These are phyloP conservation scores for Diaporthe destruens DNA, from an alignment of 2,329 filamentous ascomycete genomes.

Conservation along the genomic window DNA sequence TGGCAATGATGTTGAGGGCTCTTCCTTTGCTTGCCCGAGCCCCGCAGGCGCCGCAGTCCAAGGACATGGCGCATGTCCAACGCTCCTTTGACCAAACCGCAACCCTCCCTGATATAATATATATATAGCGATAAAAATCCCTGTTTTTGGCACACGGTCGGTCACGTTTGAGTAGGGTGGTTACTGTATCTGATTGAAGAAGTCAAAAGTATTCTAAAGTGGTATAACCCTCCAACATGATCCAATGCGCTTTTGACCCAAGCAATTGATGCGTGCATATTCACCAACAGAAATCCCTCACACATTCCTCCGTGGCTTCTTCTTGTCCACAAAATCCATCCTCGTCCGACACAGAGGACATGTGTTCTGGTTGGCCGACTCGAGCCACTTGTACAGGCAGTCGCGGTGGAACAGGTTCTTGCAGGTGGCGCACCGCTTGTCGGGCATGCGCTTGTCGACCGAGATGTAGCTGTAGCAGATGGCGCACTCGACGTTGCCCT, in stretches of 20 bases:
- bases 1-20: too few species aligned
- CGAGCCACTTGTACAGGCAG: constrained; percentile 98
- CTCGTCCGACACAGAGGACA: constrained; percentile 94
- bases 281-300: background rate
- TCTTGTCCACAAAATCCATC: constrained; percentile 69
- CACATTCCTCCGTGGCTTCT: constrained; percentile 35
- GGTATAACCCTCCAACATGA: background rate
- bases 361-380: constrained; percentile 89
- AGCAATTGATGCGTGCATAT: background rate
- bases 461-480: constrained; percentile 98
- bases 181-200: constrained; percentile 1
- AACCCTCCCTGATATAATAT: too few species aligned
- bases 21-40: background rate
- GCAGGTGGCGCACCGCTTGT: constrained; percentile 92
- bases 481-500: constrained; percentile 94
- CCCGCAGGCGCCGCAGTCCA: too few species aligned
- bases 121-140: background rate
- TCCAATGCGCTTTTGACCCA: background rate
- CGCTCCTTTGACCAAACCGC: background rate
- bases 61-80: background rate
- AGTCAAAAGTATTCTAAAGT: background rate
- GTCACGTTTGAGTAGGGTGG: too few species aligned
- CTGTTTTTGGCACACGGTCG: background rate
- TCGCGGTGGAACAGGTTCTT: constrained; percentile 92
- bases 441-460: constrained; percentile 87